Evolutionary conservation across 257 asterid genomes (phyloP).

Genomic region (Leptodermis oblonga): DNA sequence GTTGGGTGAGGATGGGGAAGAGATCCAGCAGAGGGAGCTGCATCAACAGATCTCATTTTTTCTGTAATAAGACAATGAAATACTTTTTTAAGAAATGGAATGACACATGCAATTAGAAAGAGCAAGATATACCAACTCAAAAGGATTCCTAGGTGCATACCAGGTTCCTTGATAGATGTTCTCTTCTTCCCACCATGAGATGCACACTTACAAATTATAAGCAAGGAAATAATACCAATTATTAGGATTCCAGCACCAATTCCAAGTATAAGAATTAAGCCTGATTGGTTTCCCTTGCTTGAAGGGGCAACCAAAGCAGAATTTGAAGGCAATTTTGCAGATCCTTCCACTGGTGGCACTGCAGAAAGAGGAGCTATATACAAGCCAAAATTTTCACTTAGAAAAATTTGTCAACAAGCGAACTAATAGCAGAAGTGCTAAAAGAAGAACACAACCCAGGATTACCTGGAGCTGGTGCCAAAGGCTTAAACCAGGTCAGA

Average conservation of each 20-base stretch:
- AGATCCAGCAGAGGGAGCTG: slow-evolving; percentile 54
- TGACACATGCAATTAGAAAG: not conserved
- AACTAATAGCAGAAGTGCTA: not conserved
- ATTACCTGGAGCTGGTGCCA: slow-evolving; percentile 64
- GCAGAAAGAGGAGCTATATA: slow-evolving; percentile 66
- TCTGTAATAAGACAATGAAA: slow-evolving; percentile 26
- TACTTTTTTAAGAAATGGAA: slow-evolving; percentile 7
- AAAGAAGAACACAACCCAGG: slow-evolving; percentile 4
- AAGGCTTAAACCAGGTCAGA: slow-evolving; percentile 73
- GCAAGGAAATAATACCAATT: slow-evolving; percentile 46
- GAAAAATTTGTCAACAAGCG: not conserved
- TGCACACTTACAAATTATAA: slow-evolving; percentile 54
- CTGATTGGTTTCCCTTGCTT: slow-evolving; percentile 43
- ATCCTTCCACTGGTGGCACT: slow-evolving; percentile 46
- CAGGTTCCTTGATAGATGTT: slow-evolving; percentile 46
- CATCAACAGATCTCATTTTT: slow-evolving; percentile 43
- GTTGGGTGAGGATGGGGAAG: slow-evolving; percentile 82
- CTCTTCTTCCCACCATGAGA: slow-evolving; percentile 47
- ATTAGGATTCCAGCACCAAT: slow-evolving; percentile 65
- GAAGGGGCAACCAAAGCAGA: slow-evolving; percentile 45
- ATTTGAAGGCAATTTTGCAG: slow-evolving; percentile 47
- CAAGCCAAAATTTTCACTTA: slow-evolving; percentile 14
- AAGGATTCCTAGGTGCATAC: slow-evolving; percentile 29
- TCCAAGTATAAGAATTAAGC: slow-evolving; percentile 57
- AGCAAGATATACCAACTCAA: not conserved